These are phyloP conservation scores for Primulina tabacum DNA, from an alignment of 257 asterid species.

Conservation along the genomic window DNA sequence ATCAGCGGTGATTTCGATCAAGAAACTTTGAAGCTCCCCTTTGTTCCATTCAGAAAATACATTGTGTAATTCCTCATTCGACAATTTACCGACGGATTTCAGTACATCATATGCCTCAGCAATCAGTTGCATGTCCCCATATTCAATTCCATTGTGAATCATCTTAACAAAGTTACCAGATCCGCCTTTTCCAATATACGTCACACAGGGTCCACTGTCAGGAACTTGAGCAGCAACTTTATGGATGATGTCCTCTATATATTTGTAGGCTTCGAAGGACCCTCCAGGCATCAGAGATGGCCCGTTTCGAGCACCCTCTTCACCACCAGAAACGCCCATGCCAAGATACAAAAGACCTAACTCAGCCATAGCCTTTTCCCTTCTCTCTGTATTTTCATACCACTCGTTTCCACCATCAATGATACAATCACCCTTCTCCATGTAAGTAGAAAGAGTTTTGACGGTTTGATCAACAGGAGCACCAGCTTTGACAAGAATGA, in stretches of 20 bases:
- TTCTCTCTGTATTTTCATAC: constrained; percentile 97
- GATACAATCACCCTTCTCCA: constrained; percentile 97
- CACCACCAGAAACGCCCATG: constrained; percentile 99
- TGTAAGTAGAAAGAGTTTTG: constrained; percentile 73
- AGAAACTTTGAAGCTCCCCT: constrained; percentile 92
- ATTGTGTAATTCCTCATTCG: constrained; percentile 68
- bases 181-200: constrained; percentile 88
- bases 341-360: constrained; percentile 82
- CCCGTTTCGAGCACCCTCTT: constrained; percentile 93
- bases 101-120: constrained; percentile 93
- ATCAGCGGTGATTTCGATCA: constrained; percentile 93
- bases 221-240: constrained; percentile 96
- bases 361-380: constrained; percentile 77
- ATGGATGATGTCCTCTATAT: constrained; percentile 75
- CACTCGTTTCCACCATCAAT: constrained; percentile 97
- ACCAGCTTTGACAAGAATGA: constrained; percentile 97
- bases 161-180: constrained; percentile 93
- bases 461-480: constrained; percentile 95
- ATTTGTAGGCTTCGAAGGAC: constrained; percentile 69
- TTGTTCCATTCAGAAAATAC: constrained; percentile 90
- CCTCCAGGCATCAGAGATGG: constrained; percentile 99
- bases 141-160: constrained; percentile 94
- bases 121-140: constrained; percentile 97
- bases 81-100: constrained; percentile 81
- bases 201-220: constrained; percentile 96